Evolutionary conservation across 257 asterid species (phyloP).

Genomic region (Eustoma russellianum): DNA sequence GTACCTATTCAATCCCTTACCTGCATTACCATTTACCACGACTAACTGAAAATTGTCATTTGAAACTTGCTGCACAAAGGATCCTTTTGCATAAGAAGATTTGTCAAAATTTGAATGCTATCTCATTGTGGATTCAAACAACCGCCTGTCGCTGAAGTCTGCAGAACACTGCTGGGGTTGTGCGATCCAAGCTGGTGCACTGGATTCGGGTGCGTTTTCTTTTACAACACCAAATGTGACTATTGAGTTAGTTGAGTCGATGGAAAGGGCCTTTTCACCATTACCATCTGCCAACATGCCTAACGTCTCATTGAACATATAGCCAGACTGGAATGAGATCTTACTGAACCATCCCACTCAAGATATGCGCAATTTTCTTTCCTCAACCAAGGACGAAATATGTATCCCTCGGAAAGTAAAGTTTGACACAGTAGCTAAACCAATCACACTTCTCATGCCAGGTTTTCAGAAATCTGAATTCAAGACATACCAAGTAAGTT

Average conservation of each 20-base stretch:
- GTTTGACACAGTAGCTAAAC: conserved; percentile 50
- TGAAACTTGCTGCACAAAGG: conserved; percentile 45
- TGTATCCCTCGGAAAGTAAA: conserved; percentile 31
- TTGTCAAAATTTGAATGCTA: conserved; percentile 67
- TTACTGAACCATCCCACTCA: conserved; percentile 30
- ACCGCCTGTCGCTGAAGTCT: conserved; percentile 39
- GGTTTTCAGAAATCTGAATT: conserved; percentile 97
- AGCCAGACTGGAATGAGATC: conserved; percentile 47
- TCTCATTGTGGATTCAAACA: conserved; percentile 54
- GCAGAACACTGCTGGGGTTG: conserved; percentile 93
- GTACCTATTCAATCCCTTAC: conserved; percentile 8
- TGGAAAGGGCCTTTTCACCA: conserved; percentile 39
- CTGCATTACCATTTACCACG: background rate
- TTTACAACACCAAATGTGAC: conserved; percentile 23
- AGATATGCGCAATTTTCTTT: conserved; percentile 52
- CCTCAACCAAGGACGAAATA: conserved; percentile 12
- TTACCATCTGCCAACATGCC: conserved; percentile 61
- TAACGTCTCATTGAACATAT: conserved; percentile 23
- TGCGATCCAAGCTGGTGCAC: conserved; percentile 78
- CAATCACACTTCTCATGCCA: conserved; percentile 86
- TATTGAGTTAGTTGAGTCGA: conserved; percentile 16
- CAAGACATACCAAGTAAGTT: conserved; percentile 80
- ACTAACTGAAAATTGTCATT: background rate
- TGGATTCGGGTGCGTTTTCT: conserved; percentile 68
- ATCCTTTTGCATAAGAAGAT: conserved; percentile 51